These are phyloP conservation scores for Colletotrichum sansevieriae DNA, from an alignment of 2,329 filamentous ascomycete genomes.

Conservation along the genomic window DNA sequence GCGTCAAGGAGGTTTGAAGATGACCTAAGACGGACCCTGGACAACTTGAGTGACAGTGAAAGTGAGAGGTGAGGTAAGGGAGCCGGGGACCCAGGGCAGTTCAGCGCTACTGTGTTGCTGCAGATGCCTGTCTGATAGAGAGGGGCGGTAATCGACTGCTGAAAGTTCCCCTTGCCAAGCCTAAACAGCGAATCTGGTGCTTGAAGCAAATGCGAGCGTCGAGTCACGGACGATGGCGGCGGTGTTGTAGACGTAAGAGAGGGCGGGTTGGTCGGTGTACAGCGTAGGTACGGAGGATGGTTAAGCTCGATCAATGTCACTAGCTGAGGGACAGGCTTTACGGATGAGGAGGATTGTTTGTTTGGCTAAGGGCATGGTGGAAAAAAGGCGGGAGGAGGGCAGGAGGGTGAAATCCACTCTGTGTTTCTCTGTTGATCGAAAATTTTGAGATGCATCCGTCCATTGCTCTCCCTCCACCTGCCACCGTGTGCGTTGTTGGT, in stretches of 20 bases:
- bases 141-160: constrained; percentile 18
- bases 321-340: not conserved
- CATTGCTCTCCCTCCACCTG: constrained; percentile 19
- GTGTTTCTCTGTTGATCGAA: constrained; percentile 27
- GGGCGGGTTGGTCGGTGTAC: not conserved
- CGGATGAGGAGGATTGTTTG: not conserved
- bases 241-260: not conserved
- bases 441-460: constrained; percentile 39
- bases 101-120: constrained; percentile 28
- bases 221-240: constrained; percentile 25
- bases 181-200: constrained; percentile 22
- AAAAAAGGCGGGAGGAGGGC: constrained; percentile 1
- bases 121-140: constrained; percentile 34
- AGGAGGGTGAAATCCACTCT: constrained; percentile 27
- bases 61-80: constrained; percentile 22
- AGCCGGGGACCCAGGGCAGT: constrained; percentile 6
- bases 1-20: constrained; percentile 4
- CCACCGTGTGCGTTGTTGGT: not conserved
- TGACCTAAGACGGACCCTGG: constrained; percentile 21
- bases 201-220: constrained; percentile 24
- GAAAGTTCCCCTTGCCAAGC: constrained; percentile 29
- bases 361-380: not conserved
- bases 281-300: not conserved
- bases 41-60: no score
- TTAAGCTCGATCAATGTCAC: constrained; percentile 19